A percentile compares a stretch with the other conserved stretches of the same genome.
Evolutionary conservation across 2,329 filamentous ascomycete species (phyloP).

Genomic region (Chaetomium olivaceum): DNA sequence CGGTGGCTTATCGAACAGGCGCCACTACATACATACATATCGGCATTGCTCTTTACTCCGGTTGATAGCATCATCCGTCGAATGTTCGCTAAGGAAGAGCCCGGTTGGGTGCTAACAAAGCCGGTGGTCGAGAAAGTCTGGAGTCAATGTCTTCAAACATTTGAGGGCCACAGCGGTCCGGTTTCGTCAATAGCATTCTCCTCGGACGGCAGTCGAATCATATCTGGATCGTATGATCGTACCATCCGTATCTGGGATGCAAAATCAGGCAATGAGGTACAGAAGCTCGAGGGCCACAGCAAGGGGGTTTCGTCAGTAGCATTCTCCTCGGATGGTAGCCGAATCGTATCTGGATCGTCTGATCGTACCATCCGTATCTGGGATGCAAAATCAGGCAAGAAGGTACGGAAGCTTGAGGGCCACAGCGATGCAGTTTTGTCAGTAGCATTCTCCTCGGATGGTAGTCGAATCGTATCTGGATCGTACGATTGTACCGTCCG

Average conservation of each 20-base stretch:
- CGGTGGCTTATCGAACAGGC: not conserved
- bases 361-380: too few relatives aligned
- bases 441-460: not conserved
- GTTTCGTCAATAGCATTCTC: not conserved
- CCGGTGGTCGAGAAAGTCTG: not conserved
- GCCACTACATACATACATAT: slow-evolving; percentile 2
- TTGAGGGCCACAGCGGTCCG: not conserved
- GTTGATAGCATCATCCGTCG: not conserved
- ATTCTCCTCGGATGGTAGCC: too few relatives aligned
- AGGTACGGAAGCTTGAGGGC: not conserved
- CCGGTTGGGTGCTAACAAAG: not conserved
- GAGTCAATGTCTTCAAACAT: not conserved
- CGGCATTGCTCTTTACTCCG: not conserved
- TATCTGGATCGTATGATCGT: not conserved
- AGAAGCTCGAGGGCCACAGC: too few relatives aligned
- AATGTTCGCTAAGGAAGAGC: not conserved
- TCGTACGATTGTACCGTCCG: not conserved
- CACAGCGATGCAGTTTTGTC: not conserved
- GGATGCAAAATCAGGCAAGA: too few relatives aligned
- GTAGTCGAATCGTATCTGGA: not conserved
- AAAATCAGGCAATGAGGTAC: not conserved
- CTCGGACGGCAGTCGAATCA: not conserved
- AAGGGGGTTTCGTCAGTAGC: too few relatives aligned
- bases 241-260: not conserved
- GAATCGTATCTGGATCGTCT: too few relatives aligned